A percentile compares a stretch with the other conserved stretches of the same genome.
Conservation (phyloP, 2,329 filamentous ascomycete genomes). For the Talaromyces sp. region DNA sequence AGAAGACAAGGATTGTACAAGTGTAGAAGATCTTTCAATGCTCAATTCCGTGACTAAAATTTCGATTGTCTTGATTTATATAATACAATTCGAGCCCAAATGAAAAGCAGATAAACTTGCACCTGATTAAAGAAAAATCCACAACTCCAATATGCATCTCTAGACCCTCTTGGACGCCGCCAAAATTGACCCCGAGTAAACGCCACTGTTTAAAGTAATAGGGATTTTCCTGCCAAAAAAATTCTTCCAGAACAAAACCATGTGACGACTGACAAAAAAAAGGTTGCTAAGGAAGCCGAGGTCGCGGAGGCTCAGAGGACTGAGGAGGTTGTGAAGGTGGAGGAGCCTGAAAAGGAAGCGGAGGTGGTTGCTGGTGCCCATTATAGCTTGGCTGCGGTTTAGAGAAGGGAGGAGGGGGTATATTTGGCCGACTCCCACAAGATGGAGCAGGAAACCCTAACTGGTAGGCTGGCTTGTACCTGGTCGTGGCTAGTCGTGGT, state of each 20-base stretch:
- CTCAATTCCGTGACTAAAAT: background rate
- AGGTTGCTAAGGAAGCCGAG: background rate
- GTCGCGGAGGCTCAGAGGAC: background rate
- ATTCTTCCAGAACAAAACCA: background rate
- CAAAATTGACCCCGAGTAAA: background rate
- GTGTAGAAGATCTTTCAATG: no score
- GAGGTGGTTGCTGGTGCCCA: conserved; percentile 17
- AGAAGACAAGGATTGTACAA: background rate
- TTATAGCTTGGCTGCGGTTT: background rate
- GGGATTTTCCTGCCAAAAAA: background rate
- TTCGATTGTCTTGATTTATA: background rate
- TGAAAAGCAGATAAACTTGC: background rate
- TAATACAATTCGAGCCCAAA: background rate
- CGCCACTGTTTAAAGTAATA: no score
- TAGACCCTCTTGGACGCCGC: background rate
- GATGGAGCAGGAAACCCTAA: background rate
- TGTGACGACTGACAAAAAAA: background rate
- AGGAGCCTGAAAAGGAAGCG: background rate
- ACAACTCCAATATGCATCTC: background rate
- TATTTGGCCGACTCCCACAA: background rate
- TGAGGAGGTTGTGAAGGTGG: background rate
- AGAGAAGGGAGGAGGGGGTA: background rate
- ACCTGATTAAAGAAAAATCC: background rate
- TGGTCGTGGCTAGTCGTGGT: background rate
- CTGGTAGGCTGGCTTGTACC: background rate